These are phyloP conservation scores for Kwoniella pini DNA, from an alignment of 768 basidiomycete genomes.

Conservation along the genomic window DNA sequence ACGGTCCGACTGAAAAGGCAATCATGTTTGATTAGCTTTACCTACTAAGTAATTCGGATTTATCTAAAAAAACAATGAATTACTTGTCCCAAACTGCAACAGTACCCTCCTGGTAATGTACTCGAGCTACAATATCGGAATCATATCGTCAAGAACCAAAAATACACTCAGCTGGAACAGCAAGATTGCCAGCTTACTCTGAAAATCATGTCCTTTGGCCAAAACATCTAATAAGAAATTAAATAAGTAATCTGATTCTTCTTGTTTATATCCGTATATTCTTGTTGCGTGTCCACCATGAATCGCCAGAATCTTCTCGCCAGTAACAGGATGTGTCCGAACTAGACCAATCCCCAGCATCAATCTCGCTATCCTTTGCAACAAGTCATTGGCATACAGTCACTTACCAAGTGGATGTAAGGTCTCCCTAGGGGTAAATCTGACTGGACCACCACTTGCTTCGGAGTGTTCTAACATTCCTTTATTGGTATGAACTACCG, in stretches of 20 bases:
- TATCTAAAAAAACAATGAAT: background rate
- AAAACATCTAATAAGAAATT: constrained; percentile 25
- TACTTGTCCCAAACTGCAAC: constrained; percentile 62
- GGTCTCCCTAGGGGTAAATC: constrained; percentile 61
- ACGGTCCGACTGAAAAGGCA: constrained; percentile 1
- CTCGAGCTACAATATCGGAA: too few species aligned
- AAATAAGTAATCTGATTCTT: constrained; percentile 25
- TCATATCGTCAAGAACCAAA: too few species aligned
- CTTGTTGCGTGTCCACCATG: constrained; percentile 5
- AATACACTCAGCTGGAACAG: too few species aligned
- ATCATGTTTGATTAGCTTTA: too few species aligned
- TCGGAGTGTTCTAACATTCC: constrained; percentile 60
- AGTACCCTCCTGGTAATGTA: constrained; percentile 61
- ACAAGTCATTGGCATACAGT: too few species aligned
- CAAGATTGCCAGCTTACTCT: too few species aligned
- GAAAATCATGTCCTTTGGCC: constrained; percentile 24
- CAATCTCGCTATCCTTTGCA: constrained; percentile 57
- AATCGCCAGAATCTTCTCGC: constrained; percentile 61
- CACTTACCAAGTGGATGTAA: constrained; percentile 37
- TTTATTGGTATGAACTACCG: constrained; percentile 63
- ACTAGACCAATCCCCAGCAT: constrained; percentile 57
- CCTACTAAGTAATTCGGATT: too few species aligned
- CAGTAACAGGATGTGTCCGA: constrained; percentile 64
- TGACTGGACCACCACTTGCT: constrained; percentile 58
- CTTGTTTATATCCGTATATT: constrained; percentile 29